These are phyloP conservation scores for Trifolium repens DNA, from an alignment of 306 rosid species.

Conservation along the genomic window DNA sequence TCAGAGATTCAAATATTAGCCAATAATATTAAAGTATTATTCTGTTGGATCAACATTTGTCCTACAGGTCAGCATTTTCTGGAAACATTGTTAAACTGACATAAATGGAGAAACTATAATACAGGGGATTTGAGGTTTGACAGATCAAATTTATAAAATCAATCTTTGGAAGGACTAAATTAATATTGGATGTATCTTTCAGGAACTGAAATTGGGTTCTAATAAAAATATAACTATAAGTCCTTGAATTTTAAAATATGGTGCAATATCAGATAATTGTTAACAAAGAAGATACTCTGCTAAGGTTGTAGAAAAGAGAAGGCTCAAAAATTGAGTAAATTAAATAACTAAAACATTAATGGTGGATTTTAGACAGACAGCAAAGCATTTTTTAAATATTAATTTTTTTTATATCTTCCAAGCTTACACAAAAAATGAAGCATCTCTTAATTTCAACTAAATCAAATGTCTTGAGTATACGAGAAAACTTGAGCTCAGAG, in stretches of 20 bases:
- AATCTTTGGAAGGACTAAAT: conserved; percentile 1
- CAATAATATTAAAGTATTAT: conserved; percentile 2
- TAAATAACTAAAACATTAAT: conserved; percentile 20
- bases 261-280: conserved; percentile 10
- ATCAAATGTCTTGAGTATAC: conserved; percentile 26
- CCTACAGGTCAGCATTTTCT: conserved; percentile 12
- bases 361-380: not conserved
- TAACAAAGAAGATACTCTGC: conserved; percentile 17
- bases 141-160: conserved; percentile 9
- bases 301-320: conserved; percentile 15
- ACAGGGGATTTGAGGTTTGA: conserved; percentile 12
- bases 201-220: conserved; percentile 1
- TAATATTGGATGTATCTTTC: conserved; percentile 5
- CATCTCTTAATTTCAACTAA: conserved; percentile 15
- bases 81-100: conserved; percentile 2
- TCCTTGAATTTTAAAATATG: not conserved
- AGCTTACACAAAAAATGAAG: conserved; percentile 3
- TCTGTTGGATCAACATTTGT: not conserved
- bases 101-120: conserved; percentile 26
- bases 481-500: conserved; percentile 28
- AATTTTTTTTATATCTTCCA: not conserved
- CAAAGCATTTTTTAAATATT: not conserved
- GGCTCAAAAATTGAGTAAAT: conserved; percentile 3
- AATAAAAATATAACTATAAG: conserved; percentile 10
- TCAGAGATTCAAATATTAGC: not conserved